Evolutionary conservation across 2,329 filamentous ascomycete species (phyloP), one percentile per base, ranked within the genome.

Genomic region (Teratosphaeria zuluensis): DNA sequence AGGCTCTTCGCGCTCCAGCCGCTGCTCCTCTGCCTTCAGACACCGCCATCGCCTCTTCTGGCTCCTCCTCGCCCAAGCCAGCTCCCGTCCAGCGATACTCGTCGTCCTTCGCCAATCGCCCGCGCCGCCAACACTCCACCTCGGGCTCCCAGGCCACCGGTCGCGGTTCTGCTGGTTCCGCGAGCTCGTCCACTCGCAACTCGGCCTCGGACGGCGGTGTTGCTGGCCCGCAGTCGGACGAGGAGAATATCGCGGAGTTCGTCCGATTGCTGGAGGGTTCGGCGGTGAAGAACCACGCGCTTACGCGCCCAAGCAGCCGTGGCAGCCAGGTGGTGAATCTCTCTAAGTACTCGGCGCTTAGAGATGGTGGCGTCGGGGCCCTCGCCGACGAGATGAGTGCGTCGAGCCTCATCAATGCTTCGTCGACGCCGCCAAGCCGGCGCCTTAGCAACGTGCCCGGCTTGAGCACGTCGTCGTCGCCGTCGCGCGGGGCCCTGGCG

Each of bases 311-410:
- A 19, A 38, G 54, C 51, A 33, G 53, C 28, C 54, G 28, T 6
- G 35, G 30, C 51, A 53, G 31, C 24, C 48, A 58, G 53, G 52
- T 53, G 14, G 66, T 71, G 56, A 69, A 72, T 57, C 60, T 72
- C 32, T 61, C 85, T 24, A 90, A 88, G 66, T 97, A 94, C 69
- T 90, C 94, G 67, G 82, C 84, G 59, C 92, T 97, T 89, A 84
- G 85, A 64, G 92, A 96, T 61, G 92, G 90, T 0, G 92, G 96
- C 69, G 88, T 90, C 58, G 88, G 85, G 4, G 30, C 52, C 8
- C 80, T 99, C 48, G 95, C 90, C 0, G 94, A 99, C 57, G 96
- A 91, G 0, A 90, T 99, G 81, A 90, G 90, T 31, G 94, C 90
- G 0, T 97, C 92, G 0, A 82, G 91, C 67, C 84, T 95, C 65